These are phyloP conservation scores for Sonneratia alba DNA, from an alignment of 345 rosid genomes.

Conservation along the genomic window DNA sequence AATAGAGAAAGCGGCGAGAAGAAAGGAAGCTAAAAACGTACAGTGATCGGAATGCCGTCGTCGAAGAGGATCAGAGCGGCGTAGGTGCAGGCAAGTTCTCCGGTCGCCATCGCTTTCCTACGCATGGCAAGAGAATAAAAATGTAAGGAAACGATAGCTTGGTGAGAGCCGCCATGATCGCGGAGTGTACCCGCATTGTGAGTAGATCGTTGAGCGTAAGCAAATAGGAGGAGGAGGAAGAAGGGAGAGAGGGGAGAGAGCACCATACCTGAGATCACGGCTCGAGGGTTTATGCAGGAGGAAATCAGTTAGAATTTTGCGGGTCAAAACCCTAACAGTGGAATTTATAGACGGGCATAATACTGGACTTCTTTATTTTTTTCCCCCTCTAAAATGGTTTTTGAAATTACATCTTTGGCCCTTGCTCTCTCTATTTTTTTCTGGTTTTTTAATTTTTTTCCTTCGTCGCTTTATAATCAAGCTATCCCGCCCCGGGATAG, in stretches of 20 bases:
- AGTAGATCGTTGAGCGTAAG: not conserved
- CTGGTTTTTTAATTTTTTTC: too few species aligned
- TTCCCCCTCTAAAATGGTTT: not conserved
- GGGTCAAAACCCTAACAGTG: not conserved
- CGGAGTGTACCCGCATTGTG: not conserved
- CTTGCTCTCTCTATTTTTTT: too few species aligned
- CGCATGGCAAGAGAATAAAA: not conserved
- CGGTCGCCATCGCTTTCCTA: conserved; percentile 6
- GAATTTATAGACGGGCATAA: not conserved
- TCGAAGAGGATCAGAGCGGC: conserved; percentile 14
- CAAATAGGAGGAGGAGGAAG: not conserved
- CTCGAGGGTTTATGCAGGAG: not conserved
- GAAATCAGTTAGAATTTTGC: not conserved
- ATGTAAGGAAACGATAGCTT: not conserved
- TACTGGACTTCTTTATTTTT: not conserved
- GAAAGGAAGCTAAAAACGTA: not conserved
- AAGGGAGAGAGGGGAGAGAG: not conserved
- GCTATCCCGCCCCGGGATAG: too few species aligned
- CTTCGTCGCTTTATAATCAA: too few species aligned
- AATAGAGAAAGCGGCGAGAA: not conserved
- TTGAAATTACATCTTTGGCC: not conserved
- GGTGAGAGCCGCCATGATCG: not conserved
- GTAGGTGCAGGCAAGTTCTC: conserved; percentile 15
- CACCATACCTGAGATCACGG: not conserved
- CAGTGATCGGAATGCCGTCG: conserved; percentile 12